Percentiles rank a stretch among this genome's conserved stretches.
Conservation (phyloP, 495 filamentous ascomycete species). For the Xylaria grammica region DNA sequence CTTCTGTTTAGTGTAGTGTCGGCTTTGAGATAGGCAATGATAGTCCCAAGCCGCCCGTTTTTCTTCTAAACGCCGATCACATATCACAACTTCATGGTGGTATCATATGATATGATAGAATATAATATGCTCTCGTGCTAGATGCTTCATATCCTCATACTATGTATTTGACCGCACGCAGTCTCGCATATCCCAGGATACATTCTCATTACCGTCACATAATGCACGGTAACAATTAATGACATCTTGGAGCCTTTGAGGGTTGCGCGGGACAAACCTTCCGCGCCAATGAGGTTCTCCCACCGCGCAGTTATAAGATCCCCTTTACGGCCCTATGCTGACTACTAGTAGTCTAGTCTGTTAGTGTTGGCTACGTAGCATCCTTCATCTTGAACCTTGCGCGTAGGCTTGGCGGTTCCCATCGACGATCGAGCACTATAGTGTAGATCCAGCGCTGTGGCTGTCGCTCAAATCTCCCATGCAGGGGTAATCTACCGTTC, state of each 20-base stretch:
- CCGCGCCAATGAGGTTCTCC: slow-evolving; percentile 16
- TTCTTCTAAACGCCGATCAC: slow-evolving; percentile 15
- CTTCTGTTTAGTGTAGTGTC: not conserved
- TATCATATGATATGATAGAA: not conserved
- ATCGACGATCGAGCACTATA: not conserved
- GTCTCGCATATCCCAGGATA: too few relatives aligned
- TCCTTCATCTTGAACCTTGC: slow-evolving; percentile 2
- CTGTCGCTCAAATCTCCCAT: not conserved
- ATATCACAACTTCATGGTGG: not conserved
- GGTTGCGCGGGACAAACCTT: slow-evolving; percentile 8
- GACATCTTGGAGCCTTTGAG: not conserved
- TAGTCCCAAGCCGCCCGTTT: not conserved
- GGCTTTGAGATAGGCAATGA: not conserved
- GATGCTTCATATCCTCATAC: too few relatives aligned
- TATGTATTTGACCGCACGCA: too few relatives aligned
- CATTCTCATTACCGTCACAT: not conserved
- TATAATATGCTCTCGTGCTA: not conserved
- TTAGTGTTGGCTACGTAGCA: slow-evolving; percentile 16
- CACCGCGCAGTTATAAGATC: slow-evolving; percentile 7
- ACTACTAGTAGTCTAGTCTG: not conserved
- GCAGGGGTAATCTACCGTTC: not conserved
- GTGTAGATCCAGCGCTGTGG: not conserved
- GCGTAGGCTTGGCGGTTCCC: not conserved
- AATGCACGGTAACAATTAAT: not conserved
- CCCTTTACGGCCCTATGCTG: not conserved